phyloP scores from a whole-genome alignment of 441 rosid genomes.

The Mallotus japonicus region DNA sequence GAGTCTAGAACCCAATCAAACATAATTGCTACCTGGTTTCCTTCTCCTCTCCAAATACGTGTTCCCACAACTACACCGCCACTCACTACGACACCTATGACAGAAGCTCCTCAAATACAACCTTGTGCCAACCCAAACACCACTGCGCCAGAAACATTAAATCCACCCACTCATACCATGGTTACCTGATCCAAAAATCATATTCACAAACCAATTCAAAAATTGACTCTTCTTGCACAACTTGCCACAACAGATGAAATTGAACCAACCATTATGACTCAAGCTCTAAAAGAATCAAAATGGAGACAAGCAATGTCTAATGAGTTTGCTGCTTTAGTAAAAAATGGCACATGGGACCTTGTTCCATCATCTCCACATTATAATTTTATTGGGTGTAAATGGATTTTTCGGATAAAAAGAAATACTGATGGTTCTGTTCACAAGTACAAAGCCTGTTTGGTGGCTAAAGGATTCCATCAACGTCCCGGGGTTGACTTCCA shows the following conservation, averaged over 20 bases:
- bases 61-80: neutral
- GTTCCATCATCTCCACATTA: neutral
- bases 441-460: too few species aligned
- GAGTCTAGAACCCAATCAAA: neutral
- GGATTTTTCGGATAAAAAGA: neutral
- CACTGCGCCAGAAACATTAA: too few species aligned
- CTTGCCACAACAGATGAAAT: neutral
- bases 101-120: neutral
- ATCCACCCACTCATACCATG: neutral
- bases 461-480: too few species aligned
- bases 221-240: neutral
- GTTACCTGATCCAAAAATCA: neutral
- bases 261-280: neutral
- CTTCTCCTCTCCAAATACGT: too few species aligned
- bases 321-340: neutral
- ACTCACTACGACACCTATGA: neutral
- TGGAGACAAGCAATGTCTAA: constrained; percentile 8
- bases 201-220: neutral
- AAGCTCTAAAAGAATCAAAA: neutral
- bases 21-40: neutral
- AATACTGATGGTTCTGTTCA: neutral
- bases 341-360: constrained; percentile 2
- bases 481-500: too few species aligned
- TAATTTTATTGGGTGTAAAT: neutral
- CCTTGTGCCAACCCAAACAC: too few species aligned